These are phyloP conservation scores for Irpex rosettiformis DNA, from an alignment of 1,284 basidiomycete genomes.

Conservation along the genomic window DNA sequence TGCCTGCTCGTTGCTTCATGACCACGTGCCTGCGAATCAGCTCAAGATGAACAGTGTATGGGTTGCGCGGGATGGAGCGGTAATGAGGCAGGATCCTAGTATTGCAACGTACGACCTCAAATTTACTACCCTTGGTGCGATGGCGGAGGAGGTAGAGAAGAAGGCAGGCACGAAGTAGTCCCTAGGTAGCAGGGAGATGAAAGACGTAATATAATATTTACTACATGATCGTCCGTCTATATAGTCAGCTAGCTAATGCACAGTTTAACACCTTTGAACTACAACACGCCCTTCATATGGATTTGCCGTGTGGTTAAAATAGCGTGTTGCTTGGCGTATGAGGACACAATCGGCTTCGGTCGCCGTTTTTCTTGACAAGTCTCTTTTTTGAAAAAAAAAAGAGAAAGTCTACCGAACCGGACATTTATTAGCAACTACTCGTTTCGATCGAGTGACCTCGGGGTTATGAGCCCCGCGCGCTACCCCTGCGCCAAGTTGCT, in stretches of 20 bases:
- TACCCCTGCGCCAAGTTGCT: conserved; percentile 4
- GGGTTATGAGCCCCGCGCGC: conserved; percentile 4
- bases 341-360: no score
- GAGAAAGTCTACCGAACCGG: no score
- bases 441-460: conserved; percentile 2
- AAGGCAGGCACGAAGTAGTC: background rate
- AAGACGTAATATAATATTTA: no score
- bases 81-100: conserved; percentile 9
- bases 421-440: conserved; percentile 2
- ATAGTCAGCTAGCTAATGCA: no score
- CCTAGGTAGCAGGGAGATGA: background rate
- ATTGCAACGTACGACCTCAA: conserved; percentile 16
- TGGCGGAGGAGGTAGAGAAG: background rate
- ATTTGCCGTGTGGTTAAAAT: no score
- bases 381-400: no score
- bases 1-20: conserved; percentile 16
- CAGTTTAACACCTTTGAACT: no score
- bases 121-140: conserved; percentile 14
- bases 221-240: no score
- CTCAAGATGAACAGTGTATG: conserved; percentile 15
- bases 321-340: no score
- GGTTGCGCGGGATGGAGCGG: conserved; percentile 15
- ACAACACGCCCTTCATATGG: no score
- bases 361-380: no score
- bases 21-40: conserved; percentile 18